phyloP scores from a whole-genome alignment of 192 early-diverging fungal genomes.

The Coemansia aciculifera region DNA sequence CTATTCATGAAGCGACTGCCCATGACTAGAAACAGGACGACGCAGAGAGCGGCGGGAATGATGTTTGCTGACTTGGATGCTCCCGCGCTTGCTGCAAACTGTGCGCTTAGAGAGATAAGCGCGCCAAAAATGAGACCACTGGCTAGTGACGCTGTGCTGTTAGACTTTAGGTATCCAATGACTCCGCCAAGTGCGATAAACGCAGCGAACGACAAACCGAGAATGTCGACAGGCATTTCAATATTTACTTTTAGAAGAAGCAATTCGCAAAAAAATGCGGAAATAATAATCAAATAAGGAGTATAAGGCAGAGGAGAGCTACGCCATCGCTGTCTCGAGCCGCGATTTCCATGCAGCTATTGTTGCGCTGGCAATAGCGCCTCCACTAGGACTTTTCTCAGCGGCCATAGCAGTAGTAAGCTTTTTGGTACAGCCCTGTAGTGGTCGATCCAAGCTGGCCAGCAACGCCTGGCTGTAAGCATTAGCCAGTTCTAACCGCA shows the following conservation, averaged over 20 bases:
- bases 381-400: neutral
- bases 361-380: neutral
- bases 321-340: constrained; percentile 12
- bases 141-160: constrained; percentile 39
- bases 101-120: constrained; percentile 36
- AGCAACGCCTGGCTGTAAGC: constrained; percentile 20
- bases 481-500: constrained; percentile 19
- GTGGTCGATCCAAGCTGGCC: constrained; percentile 23
- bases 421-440: constrained; percentile 13
- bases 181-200: constrained; percentile 42
- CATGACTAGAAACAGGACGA: constrained; percentile 37
- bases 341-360: constrained; percentile 32
- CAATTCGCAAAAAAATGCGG: neutral
- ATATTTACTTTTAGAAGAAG: constrained; percentile 7
- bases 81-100: constrained; percentile 22
- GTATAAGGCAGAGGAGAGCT: neutral
- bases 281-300: neutral
- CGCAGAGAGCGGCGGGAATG: constrained; percentile 32
- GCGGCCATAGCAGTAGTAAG: neutral
- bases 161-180: constrained; percentile 40
- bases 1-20: constrained; percentile 40
- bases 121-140: constrained; percentile 43
- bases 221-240: constrained; percentile 28
- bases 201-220: constrained; percentile 31
- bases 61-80: constrained; percentile 22